These are phyloP conservation scores for Conticribra weissflogii DNA, from an alignment of 108 stramenopile species.

Conservation along the genomic window DNA sequence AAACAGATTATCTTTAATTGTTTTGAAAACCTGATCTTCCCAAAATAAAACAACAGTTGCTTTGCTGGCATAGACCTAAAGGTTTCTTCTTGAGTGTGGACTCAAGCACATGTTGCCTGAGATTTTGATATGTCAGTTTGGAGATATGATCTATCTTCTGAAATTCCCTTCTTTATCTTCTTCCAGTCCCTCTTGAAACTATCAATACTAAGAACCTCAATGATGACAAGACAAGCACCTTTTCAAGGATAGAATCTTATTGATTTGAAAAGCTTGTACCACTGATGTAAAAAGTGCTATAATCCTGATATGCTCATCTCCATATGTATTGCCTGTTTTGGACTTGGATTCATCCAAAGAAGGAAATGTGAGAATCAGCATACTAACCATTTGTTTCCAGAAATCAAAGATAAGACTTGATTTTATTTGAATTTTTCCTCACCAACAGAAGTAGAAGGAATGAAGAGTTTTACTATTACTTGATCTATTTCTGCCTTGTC, in stretches of 20 bases:
- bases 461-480: constrained; percentile 12
- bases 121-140: no score
- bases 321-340: not conserved
- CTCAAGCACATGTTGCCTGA: no score
- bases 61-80: not conserved
- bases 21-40: not conserved
- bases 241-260: not conserved
- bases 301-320: constrained; percentile 9
- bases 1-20: not conserved
- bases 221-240: not conserved
- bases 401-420: constrained; percentile 2
- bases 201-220: not conserved
- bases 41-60: not conserved
- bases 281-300: not conserved
- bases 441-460: constrained; percentile 8
- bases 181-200: not conserved
- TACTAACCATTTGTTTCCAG: constrained; percentile 1
- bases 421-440: not conserved
- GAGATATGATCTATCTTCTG: not conserved
- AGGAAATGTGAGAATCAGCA: no score
- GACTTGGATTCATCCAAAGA: constrained; percentile 3
- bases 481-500: not conserved
- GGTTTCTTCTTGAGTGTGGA: no score
- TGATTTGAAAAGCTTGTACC: not conserved
- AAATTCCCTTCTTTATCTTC: not conserved